phyloP scores from a whole-genome alignment of 257 asterid species.

The Ilex asprella region DNA sequence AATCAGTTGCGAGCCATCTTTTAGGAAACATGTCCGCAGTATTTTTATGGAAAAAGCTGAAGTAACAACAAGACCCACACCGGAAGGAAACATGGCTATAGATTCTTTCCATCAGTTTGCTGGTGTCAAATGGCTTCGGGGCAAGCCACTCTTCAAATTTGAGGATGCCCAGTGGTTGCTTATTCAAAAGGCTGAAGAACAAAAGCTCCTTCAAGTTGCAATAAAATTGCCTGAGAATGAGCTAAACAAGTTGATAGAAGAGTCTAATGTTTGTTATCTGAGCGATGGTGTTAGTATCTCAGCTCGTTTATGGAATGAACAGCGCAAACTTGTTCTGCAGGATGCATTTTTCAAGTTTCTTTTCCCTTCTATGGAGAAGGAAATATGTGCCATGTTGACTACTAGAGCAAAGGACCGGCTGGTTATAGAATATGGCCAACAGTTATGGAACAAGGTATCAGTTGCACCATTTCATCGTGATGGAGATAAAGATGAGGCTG shows the following conservation, averaged over 20 bases:
- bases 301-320: slow-evolving; percentile 95
- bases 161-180: slow-evolving; percentile 94
- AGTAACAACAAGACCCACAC: slow-evolving; percentile 83
- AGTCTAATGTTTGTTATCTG: slow-evolving; percentile 71
- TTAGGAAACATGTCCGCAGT: slow-evolving; percentile 80
- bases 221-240: slow-evolving; percentile 63
- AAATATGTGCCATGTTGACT: slow-evolving; percentile 63
- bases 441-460: slow-evolving; percentile 83
- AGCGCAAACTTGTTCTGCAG: slow-evolving; percentile 74
- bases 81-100: slow-evolving; percentile 74
- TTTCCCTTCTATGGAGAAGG: slow-evolving; percentile 90
- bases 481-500: slow-evolving; percentile 75
- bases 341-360: slow-evolving; percentile 74
- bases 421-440: slow-evolving; percentile 67
- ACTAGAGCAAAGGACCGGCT: slow-evolving; percentile 81
- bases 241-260: slow-evolving; percentile 69
- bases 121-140: slow-evolving; percentile 88
- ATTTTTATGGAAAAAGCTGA: slow-evolving; percentile 78
- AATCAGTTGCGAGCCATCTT: slow-evolving; percentile 90
- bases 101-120: slow-evolving; percentile 86
- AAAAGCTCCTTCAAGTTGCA: slow-evolving; percentile 81
- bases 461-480: slow-evolving; percentile 60
- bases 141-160: slow-evolving; percentile 76
- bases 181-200: slow-evolving; percentile 93
- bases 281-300: slow-evolving; percentile 96